Evolutionary conservation across 768 basidiomycete species (phyloP), one percentile per base, ranked within the genome.

Genomic region (Favolaschia claudopus): DNA sequence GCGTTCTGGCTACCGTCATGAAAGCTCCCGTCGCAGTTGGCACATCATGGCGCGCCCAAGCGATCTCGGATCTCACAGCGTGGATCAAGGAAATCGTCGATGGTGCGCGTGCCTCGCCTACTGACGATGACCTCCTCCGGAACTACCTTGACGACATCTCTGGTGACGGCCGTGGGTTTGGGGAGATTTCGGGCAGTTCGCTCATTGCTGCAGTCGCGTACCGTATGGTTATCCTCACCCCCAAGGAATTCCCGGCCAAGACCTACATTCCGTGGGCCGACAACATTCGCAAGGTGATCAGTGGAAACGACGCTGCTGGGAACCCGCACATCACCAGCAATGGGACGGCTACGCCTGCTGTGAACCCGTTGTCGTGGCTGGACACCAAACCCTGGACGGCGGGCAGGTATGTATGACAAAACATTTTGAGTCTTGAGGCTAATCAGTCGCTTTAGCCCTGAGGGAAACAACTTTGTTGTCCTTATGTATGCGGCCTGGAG

Each of bases 21-120:
- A 79, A 79, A 57, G 75, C 80, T 0, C 77, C 79, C 8, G 48
- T 72, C 15, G 70, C 73, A 1, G 44, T 62, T 6, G 53, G 67
- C 42, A 44, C 50, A 4, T 20, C 60, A 7, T 74, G 74, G 66
- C 64, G 58, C 32, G 12, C 38, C 2, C 42, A 64, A 1, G 75
- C 79, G 3, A 71, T 75, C 12, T 13, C 54, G 5, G 46, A 71
- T 14, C 66, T 80, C n/a, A 75, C 73, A 0, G 43, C 50, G 7
- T 78, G 74, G 66, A 79, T 82, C 61, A 75, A 74, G 65, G 79
- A 81, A 44, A 82, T 82, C 50, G 46, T 82, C 17, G 79, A 82
- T 48, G 81, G 75, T 5, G 81, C 74, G 20, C 76, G 76, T 51
- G 54, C 44, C 1, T 65, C 74, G 2, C 63, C 72, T 0, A 45